These are phyloP conservation scores for Botrytis medusae DNA, from an alignment of 2,329 filamentous ascomycete species.

Conservation along the genomic window DNA sequence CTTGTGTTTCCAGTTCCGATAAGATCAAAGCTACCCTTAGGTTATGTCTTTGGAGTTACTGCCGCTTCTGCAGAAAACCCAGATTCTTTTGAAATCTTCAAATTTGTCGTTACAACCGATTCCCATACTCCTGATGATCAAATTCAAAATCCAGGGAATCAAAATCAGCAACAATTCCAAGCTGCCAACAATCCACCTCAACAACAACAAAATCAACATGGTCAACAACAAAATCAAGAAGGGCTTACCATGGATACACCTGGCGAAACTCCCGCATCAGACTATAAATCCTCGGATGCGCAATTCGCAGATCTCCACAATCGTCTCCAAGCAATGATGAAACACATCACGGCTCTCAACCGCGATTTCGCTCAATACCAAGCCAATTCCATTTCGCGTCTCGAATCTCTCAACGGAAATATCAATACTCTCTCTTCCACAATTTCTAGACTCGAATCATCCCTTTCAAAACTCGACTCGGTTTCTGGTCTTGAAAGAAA, in stretches of 20 bases:
- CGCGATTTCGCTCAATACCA: slow-evolving; percentile 54
- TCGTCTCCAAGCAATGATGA: slow-evolving; percentile 71
- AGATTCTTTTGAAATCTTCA: slow-evolving; percentile 93
- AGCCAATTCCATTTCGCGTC: slow-evolving; percentile 49
- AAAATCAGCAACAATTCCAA: slow-evolving; percentile 21
- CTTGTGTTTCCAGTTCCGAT: slow-evolving; percentile 80
- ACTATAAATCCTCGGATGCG: slow-evolving; percentile 47
- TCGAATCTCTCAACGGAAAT: slow-evolving; percentile 26
- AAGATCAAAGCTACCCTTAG: slow-evolving; percentile 74
- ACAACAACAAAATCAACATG: slow-evolving; percentile 38
- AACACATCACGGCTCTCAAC: slow-evolving; percentile 65
- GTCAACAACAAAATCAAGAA: slow-evolving; percentile 15
- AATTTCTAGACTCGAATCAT: slow-evolving; percentile 26
- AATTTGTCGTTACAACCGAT: slow-evolving; percentile 71
- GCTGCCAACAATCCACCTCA: slow-evolving; percentile 34
- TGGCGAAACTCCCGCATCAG: slow-evolving; percentile 41
- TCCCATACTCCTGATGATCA: slow-evolving; percentile 40
- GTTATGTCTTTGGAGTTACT: slow-evolving; percentile 83
- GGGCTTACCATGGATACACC: slow-evolving; percentile 42
- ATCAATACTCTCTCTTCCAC: slow-evolving; percentile 19
- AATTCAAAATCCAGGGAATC: slow-evolving; percentile 27
- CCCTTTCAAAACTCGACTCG: slow-evolving; percentile 47
- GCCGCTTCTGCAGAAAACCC: slow-evolving; percentile 88
- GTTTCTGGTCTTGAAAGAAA: slow-evolving; percentile 48
- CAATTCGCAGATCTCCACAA: slow-evolving; percentile 86